Evolutionary conservation across 805 yeast genomes (phyloP).

Genomic region (Ogataea methylovora): DNA sequence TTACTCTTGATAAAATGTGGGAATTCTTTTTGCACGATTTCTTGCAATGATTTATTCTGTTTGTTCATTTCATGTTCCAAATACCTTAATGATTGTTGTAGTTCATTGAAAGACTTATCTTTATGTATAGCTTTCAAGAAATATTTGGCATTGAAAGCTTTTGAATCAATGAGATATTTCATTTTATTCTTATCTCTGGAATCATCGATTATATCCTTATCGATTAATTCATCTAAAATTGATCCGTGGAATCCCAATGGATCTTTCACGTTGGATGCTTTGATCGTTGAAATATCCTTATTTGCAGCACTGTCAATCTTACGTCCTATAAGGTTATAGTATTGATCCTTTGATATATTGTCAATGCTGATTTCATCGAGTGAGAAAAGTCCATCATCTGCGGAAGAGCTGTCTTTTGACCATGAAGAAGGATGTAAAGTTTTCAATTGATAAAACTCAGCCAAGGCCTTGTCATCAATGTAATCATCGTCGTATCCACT

Average conservation of each 20-base stretch:
- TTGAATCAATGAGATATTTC: conserved; percentile 46
- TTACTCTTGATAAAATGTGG: conserved; percentile 59
- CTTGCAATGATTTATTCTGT: conserved; percentile 42
- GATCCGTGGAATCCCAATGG: conserved; percentile 50
- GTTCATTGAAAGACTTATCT: conserved; percentile 43
- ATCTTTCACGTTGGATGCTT: conserved; percentile 24
- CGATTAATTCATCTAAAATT: conserved; percentile 32
- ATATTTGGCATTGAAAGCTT: conserved; percentile 48
- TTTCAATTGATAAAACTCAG: conserved; percentile 34
- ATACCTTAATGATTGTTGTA: conserved; percentile 38
- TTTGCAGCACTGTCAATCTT: no score
- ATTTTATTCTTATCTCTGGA: conserved; percentile 27
- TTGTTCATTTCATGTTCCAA: conserved; percentile 42
- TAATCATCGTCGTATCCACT: no score
- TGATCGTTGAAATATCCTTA: no score
- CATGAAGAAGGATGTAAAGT: conserved; percentile 31
- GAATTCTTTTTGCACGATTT: conserved; percentile 51
- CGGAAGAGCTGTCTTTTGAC: conserved; percentile 1
- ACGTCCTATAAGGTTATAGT: conserved; percentile 10
- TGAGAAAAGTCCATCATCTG: no score
- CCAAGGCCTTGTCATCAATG: conserved; percentile 14
- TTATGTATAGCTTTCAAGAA: conserved; percentile 51
- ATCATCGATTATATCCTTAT: conserved; percentile 31
- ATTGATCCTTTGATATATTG: conserved; percentile 7
- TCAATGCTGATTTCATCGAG: conserved; percentile 15